Evolutionary conservation across 2,329 filamentous ascomycete species (phyloP), one percentile per base, ranked within the genome.

Genomic region (Conoideocrella luteorostrata): DNA sequence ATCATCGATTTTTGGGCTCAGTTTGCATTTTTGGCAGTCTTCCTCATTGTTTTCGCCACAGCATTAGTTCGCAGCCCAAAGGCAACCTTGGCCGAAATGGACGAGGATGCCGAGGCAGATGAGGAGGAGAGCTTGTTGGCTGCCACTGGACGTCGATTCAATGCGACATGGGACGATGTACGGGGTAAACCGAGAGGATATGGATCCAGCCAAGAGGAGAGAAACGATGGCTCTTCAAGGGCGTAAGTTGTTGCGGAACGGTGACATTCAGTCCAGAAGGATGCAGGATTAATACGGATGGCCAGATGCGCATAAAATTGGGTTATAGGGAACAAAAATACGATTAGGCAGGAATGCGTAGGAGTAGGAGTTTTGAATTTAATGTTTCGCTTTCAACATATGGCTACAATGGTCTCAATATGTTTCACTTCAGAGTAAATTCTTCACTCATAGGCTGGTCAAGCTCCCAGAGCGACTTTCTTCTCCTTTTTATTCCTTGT

Each of bases 1-100:
- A 81, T 84, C 10, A 70, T 97, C n/a, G 78, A 88, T 53, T 98
- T 97, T 64, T 98, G 90, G 89, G 87, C 89, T 0, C 93, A 98
- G 57, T 97, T 96, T 59, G 86, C 77, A 11, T 97, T 98, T 68
- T 67, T 98, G 34, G 84, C 66, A 26, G 74, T 96, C 17, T 96
- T 95, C 64, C 63, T 95, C 9, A 67, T 95, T 43, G 82, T 95
- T 11, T 86, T 95, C 54, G 47, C 88, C 18, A 85, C 86, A 1
- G 80, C 86, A 3, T 67, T 96, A 0, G 84, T 97, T 73, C 81
- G 85, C 33, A 82, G 88, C 2, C 90, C 91, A 0, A 82, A 77
- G 57, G 65, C 95, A 28, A 80, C 91, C 54, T 72, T 91, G 44
- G 76, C 78, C 36, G 82, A 90, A 56, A 63, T 94, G 7, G 93